Percentiles rank a stretch among this genome's conserved stretches.
phyloP scores from a whole-genome alignment of 78 protist genomes.

The Cavenderia fasciculata region DNA sequence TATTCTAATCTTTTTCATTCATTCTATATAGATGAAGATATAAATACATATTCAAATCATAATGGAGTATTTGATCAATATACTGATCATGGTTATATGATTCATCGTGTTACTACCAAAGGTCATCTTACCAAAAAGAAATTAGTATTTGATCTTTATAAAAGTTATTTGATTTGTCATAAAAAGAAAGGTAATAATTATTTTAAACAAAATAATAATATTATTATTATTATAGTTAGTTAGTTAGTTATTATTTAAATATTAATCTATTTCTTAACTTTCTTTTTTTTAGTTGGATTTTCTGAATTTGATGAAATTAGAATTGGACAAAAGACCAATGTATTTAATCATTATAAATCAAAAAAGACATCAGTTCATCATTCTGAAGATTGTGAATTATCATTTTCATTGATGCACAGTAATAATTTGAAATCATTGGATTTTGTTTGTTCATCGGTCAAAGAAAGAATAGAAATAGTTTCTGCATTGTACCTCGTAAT shows the following conservation, averaged over 20 bases:
- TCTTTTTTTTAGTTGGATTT: slow-evolving; percentile 2
- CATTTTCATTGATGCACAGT: slow-evolving; percentile 53
- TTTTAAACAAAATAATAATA: too few species aligned
- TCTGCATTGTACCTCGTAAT: slow-evolving; percentile 28
- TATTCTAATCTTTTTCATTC: too few species aligned
- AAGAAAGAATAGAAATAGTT: slow-evolving; percentile 21
- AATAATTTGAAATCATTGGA: slow-evolving; percentile 42
- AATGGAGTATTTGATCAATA: too few species aligned
- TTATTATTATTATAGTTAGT: too few species aligned
- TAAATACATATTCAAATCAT: too few species aligned
- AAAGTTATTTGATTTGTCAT: not conserved
- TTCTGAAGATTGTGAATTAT: slow-evolving; percentile 1
- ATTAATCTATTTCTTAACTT: slow-evolving; percentile 7
- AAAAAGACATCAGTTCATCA: too few species aligned
- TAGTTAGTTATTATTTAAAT: not conserved
- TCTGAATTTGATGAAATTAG: slow-evolving; percentile 75
- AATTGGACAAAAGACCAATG: slow-evolving; percentile 63
- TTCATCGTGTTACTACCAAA: too few species aligned
- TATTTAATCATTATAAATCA: slow-evolving; percentile 23
- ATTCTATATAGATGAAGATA: too few species aligned
- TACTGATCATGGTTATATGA: too few species aligned
- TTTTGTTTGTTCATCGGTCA: slow-evolving; percentile 28
- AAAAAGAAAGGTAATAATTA: slow-evolving; percentile 6
- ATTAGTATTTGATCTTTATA: not conserved
- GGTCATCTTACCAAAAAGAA: too few species aligned